These are phyloP conservation scores for Candida krabiensis DNA, from an alignment of 805 yeast species.

Conservation along the genomic window DNA sequence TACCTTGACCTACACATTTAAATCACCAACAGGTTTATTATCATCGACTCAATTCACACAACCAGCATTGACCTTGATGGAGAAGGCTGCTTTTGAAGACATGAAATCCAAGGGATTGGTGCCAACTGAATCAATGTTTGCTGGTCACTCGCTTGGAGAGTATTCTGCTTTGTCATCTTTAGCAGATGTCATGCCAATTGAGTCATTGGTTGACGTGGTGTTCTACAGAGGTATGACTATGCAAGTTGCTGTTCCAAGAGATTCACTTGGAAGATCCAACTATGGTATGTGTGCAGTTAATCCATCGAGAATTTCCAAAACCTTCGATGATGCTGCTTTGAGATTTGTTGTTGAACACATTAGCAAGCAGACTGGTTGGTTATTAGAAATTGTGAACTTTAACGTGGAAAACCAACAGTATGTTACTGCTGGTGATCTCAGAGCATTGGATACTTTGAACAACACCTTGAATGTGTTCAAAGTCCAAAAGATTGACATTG, in stretches of 20 bases:
- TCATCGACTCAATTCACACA: conserved; percentile 99
- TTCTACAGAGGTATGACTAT: conserved; percentile 99
- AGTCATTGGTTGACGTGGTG: conserved; percentile 93
- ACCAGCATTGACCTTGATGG: conserved; percentile 99
- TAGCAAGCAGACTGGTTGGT: conserved; percentile 81
- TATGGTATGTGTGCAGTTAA: conserved; percentile 99
- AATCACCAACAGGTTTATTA: conserved; percentile 89
- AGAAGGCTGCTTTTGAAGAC: conserved; percentile 98
- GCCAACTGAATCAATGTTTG: conserved; percentile 90
- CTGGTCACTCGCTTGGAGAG: conserved; percentile 99
- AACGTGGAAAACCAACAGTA: conserved; percentile 98
- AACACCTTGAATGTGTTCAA: conserved; percentile 93
- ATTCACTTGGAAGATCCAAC: conserved; percentile 90
- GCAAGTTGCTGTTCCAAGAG: conserved; percentile 99
- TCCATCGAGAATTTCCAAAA: conserved; percentile 87
- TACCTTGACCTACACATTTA: conserved; percentile 85
- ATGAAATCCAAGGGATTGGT: conserved; percentile 94
- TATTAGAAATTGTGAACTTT: conserved; percentile 96
- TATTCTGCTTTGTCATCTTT: conserved; percentile 96
- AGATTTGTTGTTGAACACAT: conserved; percentile 92
- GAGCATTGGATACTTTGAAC: conserved; percentile 90
- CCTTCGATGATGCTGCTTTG: conserved; percentile 91
- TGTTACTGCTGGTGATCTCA: conserved; percentile 97
- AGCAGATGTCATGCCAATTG: conserved; percentile 98
- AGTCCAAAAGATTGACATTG: conserved; percentile 91